Evolutionary conservation across 78 protist genomes (phyloP), one percentile per base, ranked within the genome.

Genomic region (Tieghemostelium lacteum): DNA sequence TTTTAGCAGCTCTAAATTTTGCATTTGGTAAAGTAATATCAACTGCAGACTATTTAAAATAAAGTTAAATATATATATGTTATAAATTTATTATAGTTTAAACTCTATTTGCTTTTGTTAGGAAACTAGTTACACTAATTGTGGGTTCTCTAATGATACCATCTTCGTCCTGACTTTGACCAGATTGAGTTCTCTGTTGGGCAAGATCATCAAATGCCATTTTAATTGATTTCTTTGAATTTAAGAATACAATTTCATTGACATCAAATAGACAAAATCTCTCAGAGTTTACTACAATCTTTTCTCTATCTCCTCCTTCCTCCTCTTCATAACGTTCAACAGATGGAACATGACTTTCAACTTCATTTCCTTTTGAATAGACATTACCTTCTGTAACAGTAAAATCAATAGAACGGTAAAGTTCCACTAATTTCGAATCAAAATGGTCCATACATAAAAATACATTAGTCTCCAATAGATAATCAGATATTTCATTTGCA

Each of bases 21-120:
- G 75, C 40, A 31, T 67, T 67, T 67, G 75, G 49, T 1, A 67
- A 67, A 67, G 75, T 67, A 26, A 67, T 67, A 3, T 12, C 54
- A 2, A 36, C 75, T 3, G 24, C 20, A 33, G 72, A 64, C 17
- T 64, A 34, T 64, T 64, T 64, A 61, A 45, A 45, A 45, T 10
- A 45, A 45, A n/a, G n/a, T n/a, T n/a, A n/a, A n/a, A n/a, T n/a
- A n/a, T n/a, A n/a, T n/a, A n/a, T n/a, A n/a, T n/a, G n/a, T n/a
- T n/a, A n/a, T n/a, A n/a, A n/a, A n/a, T n/a, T n/a, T n/a, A n/a
- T n/a, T n/a, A n/a, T n/a, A n/a, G n/a, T n/a, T n/a, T n/a, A n/a
- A n/a, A n/a, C n/a, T n/a, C n/a, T n/a, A n/a, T n/a, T n/a, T n/a
- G n/a, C n/a, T n/a, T n/a, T n/a, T n/a, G n/a, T n/a, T n/a, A n/a